These are phyloP conservation scores for Astrocystis sublimbata DNA, from an alignment of 495 filamentous ascomycete species.

Conservation along the genomic window DNA sequence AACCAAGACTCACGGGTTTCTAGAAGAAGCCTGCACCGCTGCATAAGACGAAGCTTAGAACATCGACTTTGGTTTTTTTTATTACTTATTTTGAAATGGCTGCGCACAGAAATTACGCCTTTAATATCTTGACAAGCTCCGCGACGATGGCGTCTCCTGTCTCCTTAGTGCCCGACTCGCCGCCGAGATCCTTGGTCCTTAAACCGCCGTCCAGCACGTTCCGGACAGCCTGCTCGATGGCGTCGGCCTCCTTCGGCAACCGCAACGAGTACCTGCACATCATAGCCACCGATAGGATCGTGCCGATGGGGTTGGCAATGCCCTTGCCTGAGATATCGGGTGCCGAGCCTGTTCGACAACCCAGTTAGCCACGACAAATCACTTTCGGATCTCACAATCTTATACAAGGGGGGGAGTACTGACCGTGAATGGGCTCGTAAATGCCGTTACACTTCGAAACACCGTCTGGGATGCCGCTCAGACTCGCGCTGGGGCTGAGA, in stretches of 20 bases:
- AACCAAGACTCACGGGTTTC: background rate
- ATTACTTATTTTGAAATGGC: background rate
- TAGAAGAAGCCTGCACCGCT: background rate
- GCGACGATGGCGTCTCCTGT: constrained; percentile 80
- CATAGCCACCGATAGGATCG: constrained; percentile 86
- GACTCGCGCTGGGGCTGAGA: constrained; percentile 82
- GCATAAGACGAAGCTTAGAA: background rate
- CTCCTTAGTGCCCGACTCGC: constrained; percentile 62
- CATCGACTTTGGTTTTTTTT: background rate
- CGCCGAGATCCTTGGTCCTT: constrained; percentile 78
- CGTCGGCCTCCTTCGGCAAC: constrained; percentile 68
- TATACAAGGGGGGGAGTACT: constrained; percentile 23
- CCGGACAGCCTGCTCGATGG: constrained; percentile 79
- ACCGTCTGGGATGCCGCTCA: constrained; percentile 82
- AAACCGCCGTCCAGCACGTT: constrained; percentile 72
- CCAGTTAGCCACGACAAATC: background rate
- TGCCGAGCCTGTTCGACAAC: constrained; percentile 53
- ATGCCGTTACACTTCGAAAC: constrained; percentile 78
- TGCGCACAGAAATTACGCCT: constrained; percentile 23
- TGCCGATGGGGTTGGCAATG: constrained; percentile 82
- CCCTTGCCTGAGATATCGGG: constrained; percentile 83
- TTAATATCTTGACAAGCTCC: constrained; percentile 61
- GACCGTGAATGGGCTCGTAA: constrained; percentile 98
- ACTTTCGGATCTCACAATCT: background rate
- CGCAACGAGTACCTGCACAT: constrained; percentile 88